Evolutionary conservation across 768 basidiomycete genomes (phyloP), one percentile per base, ranked within the genome.

Genomic region (Podaxis sp.): DNA sequence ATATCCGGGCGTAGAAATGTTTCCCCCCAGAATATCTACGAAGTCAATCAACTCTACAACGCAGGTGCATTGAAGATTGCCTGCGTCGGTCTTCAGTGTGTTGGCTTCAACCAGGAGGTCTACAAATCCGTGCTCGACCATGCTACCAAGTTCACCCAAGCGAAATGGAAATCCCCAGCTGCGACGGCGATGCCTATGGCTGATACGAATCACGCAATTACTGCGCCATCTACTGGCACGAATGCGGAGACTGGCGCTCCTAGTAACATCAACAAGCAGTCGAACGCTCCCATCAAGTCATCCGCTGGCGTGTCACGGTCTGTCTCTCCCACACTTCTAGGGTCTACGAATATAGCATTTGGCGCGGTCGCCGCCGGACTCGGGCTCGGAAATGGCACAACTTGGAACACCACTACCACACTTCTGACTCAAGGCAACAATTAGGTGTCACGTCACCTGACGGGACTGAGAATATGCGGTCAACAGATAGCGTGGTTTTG

Each of bases 1-100:
- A 77, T 92, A 39, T 73, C 82, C 1, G 85, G 79, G 5, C 84
- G 91, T 52, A 92, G 90, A 73, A 91, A 90, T 70, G 84, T 83
- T 19, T 90, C 90, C 1, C 90, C 91, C 17, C 89, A 91, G 71
- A 91, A 88, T 68, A 73, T 86, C 28, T 92, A 92, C 75, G 91
- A 93, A 71, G 85, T 84, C 0, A 76, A 79, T 0, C 90, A 93
- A 70, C 81, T 92, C 36, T 93, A 92, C 69, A 78, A 82, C 4
- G 87, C 79, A 1, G 90, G 91, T 1, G 90, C 90, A 26, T 80
- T 93, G 52, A 87, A 84, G 64, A 83, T 90, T 24, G 87, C 87
- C 13, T 92, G 90, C 67, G 75, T 93, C 61, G 91, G 84, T 3
- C 75, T 93, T 52, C 88, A 89, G 66, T 93, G 91, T 71, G 80